A percentile compares a stretch with the other conserved stretches of the same genome.
Conservation (phyloP, 192 early-diverging fungal species). For the Gryganskiella cystojenkinii region DNA sequence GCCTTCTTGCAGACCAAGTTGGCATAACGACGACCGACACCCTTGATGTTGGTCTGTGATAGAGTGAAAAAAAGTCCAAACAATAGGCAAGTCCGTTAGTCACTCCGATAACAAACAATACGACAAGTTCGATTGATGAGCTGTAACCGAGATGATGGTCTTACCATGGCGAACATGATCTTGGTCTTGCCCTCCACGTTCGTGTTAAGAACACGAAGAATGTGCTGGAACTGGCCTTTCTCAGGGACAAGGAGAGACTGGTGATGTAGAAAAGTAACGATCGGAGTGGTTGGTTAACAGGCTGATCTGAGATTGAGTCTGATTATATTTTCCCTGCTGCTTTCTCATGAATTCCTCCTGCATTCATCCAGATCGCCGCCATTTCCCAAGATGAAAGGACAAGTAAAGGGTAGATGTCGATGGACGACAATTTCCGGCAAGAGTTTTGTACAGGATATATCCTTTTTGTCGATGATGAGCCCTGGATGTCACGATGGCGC, state of each 20-base stretch:
- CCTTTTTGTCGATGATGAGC: not conserved
- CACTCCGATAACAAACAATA: not conserved
- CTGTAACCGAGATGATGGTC: constrained; percentile 8
- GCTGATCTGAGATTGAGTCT: not conserved
- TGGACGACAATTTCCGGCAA: constrained; percentile 6
- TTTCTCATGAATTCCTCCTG: not conserved
- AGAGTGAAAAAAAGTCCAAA: not conserved
- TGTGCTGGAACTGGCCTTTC: constrained; percentile 96
- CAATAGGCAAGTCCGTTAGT: not conserved
- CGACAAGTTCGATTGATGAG: not conserved
- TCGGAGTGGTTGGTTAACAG: constrained; percentile 25
- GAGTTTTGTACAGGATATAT: too few species aligned
- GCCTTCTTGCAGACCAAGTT: constrained; percentile 99
- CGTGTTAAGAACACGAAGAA: constrained; percentile 99
- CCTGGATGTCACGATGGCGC: not conserved
- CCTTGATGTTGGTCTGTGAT: constrained; percentile 93
- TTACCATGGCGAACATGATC: constrained; percentile 90
- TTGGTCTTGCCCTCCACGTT: constrained; percentile 97
- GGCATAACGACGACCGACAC: constrained; percentile 98
- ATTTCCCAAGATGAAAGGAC: not conserved
- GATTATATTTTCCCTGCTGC: not conserved
- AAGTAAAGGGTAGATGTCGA: too few species aligned
- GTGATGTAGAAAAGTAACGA: constrained; percentile 11
- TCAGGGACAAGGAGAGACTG: constrained; percentile 91
- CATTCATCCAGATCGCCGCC: constrained; percentile 22